These are phyloP conservation scores for Gracilaria vermiculophylla DNA, from an alignment of 23 red algal genomes.

Conservation along the genomic window DNA sequence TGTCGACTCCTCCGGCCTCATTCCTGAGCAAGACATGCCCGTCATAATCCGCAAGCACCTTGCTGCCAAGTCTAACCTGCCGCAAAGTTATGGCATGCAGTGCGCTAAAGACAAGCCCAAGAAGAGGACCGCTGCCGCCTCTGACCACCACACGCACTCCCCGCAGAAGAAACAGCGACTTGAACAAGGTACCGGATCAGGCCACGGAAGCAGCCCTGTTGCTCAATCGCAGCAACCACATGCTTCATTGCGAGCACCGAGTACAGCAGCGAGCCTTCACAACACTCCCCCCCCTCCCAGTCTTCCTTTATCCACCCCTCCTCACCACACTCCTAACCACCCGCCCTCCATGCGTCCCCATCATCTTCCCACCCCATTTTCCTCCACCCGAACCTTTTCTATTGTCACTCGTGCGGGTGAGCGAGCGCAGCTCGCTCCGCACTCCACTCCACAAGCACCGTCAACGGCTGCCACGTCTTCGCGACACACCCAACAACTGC, in stretches of 20 bases:
- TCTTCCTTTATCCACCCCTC: too few relatives aligned
- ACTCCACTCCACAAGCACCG: background rate
- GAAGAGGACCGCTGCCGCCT: background rate
- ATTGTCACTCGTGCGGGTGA: background rate
- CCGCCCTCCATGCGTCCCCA: too few relatives aligned
- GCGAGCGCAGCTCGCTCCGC: background rate
- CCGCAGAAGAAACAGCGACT: background rate
- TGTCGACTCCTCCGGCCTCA: background rate
- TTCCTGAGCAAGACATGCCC: background rate
- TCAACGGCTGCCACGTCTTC: background rate
- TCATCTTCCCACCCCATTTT: too few relatives aligned
- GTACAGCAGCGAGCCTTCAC: too few relatives aligned
- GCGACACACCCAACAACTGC: too few relatives aligned
- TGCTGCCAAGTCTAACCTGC: constrained; percentile 2
- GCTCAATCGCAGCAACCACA: background rate
- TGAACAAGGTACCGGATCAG: background rate
- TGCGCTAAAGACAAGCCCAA: background rate
- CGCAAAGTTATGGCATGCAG: background rate
- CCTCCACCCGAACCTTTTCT: too few relatives aligned
- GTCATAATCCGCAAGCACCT: background rate
- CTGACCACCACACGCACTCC: background rate
- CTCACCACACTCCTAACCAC: too few relatives aligned
- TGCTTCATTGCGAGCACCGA: too few relatives aligned
- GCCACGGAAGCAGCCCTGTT: background rate
- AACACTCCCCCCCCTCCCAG: too few relatives aligned